phyloP scores from a whole-genome alignment of 2,329 filamentous ascomycete genomes.

The Monilinia polystroma region DNA sequence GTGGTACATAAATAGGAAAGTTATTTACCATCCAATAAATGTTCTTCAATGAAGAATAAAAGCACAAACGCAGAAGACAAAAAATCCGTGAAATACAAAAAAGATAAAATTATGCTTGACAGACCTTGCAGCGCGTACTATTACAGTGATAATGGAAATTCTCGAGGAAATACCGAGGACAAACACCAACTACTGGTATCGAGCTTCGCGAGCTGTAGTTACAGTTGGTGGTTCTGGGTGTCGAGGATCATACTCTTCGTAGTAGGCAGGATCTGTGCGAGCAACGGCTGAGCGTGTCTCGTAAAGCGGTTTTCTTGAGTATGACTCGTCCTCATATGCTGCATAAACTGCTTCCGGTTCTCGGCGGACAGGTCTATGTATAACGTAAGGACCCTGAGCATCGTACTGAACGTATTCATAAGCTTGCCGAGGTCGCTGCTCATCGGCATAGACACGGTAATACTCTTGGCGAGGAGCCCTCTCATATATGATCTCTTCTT shows the following conservation, averaged over 20 bases:
- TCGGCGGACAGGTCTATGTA: conserved; percentile 45
- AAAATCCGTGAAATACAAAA: conserved; percentile 5
- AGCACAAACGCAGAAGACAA: not conserved
- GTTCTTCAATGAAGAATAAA: conserved; percentile 12
- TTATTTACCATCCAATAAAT: conserved; percentile 15
- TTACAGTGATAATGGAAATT: conserved; percentile 1
- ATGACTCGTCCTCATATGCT: conserved; percentile 35
- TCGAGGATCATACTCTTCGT: conserved; percentile 49
- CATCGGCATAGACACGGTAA: conserved; percentile 41
- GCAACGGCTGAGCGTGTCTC: conserved; percentile 32
- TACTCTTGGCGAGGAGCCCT: conserved; percentile 40
- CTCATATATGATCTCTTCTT: conserved; percentile 39
- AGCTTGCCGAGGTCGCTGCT: conserved; percentile 38
- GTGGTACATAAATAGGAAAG: not conserved
- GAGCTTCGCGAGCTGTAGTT: conserved; percentile 31
- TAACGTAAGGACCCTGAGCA: conserved; percentile 48
- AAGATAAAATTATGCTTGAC: conserved; percentile 9
- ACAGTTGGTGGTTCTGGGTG: conserved; percentile 40
- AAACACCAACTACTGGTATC: conserved; percentile 32
- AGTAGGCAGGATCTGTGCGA: conserved; percentile 34
- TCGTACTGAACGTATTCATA: conserved; percentile 50
- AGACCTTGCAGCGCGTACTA: conserved; percentile 16
- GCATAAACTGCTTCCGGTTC: conserved; percentile 40
- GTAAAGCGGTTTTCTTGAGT: conserved; percentile 36
- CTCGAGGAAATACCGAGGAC: not conserved